phyloP scores from a whole-genome alignment of 148 eudicot species.

The Oxyria digyna region DNA sequence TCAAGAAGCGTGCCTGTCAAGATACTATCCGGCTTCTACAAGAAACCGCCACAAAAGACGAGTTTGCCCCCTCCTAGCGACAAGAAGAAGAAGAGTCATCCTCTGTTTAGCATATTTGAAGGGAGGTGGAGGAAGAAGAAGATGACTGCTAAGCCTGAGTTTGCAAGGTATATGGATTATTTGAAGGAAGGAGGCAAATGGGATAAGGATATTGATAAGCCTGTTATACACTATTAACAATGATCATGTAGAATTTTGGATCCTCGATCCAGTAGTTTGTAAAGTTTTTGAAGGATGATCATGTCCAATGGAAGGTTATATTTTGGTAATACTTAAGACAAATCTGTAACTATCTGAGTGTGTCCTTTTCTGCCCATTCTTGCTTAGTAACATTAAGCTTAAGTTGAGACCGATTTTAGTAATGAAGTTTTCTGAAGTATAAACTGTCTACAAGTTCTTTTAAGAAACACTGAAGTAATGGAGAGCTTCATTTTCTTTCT shows the following conservation, averaged over 20 bases:
- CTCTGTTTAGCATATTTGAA: conserved; percentile 18
- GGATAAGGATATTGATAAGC: not conserved
- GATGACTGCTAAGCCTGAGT: conserved; percentile 17
- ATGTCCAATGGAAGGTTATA: not conserved
- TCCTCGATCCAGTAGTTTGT: not conserved
- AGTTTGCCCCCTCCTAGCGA: not conserved
- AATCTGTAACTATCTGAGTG: too few relatives aligned
- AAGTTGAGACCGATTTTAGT: too few relatives aligned
- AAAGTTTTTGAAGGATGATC: not conserved
- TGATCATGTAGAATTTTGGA: not conserved
- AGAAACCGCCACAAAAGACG: conserved; percentile 8
- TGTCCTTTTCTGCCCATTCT: too few relatives aligned
- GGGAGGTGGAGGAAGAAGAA: conserved; percentile 13
- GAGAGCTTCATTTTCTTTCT: too few relatives aligned
- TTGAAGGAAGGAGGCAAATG: conserved; percentile 21
- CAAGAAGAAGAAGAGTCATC: conserved; percentile 20
- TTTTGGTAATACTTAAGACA: not conserved
- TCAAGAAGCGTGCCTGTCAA: conserved; percentile 14
- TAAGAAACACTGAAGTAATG: too few relatives aligned
- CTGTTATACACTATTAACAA: not conserved
- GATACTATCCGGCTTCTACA: conserved; percentile 7
- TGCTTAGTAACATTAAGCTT: too few relatives aligned
- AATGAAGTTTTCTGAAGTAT: too few relatives aligned
- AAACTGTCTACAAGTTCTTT: too few relatives aligned
- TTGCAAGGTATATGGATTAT: conserved; percentile 23